Evolutionary conservation across 23 red algal species (phyloP).

Genomic region (Gracilaria vermiculophylla): DNA sequence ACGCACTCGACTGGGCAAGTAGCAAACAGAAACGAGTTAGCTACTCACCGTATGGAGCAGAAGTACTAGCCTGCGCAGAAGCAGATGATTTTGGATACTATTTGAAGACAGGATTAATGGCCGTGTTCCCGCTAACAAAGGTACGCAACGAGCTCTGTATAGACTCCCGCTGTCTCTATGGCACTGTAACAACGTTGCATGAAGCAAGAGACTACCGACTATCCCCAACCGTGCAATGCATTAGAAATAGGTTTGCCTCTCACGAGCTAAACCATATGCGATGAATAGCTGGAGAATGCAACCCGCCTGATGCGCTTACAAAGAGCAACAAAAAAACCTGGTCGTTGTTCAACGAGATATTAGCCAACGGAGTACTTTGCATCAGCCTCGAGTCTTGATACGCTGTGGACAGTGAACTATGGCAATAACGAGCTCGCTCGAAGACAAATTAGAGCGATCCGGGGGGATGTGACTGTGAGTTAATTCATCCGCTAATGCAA

Average conservation of each 20-base stretch:
- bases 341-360: neutral
- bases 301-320: conserved; percentile 18
- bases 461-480: neutral
- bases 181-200: conserved; percentile 13
- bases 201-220: neutral
- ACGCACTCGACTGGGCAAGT: neutral
- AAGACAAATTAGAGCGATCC: neutral
- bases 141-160: neutral
- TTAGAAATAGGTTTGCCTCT: conserved; percentile 27
- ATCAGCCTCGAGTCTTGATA: conserved; percentile 22
- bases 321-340: conserved; percentile 23
- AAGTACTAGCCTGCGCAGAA: conserved; percentile 2
- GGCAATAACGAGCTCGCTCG: neutral
- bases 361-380: neutral
- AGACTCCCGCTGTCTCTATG: neutral
- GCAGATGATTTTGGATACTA: neutral
- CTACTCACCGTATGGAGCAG: conserved; percentile 13
- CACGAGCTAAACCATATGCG: conserved; percentile 20
- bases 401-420: neutral
- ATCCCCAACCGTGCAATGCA: neutral
- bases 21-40: neutral
- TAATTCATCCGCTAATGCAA: too few species aligned
- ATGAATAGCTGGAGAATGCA: neutral
- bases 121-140: neutral
- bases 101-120: neutral